These are phyloP conservation scores for Schizochytrium sp. DNA, from an alignment of 108 stramenopile species.

Conservation along the genomic window DNA sequence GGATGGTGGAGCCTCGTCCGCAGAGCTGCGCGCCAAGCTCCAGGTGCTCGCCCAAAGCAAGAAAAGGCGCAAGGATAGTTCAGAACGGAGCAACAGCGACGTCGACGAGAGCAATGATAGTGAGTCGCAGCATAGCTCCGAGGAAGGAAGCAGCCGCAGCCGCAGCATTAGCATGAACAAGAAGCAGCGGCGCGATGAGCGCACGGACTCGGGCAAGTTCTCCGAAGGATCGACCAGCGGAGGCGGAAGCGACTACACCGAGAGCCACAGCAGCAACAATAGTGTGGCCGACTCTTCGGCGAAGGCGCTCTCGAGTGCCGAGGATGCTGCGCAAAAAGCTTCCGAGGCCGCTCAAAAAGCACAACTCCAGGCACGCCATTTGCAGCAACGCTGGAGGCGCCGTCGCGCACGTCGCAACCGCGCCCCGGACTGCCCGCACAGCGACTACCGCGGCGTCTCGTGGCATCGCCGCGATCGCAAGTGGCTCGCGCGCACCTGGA, in stretches of 20 bases:
- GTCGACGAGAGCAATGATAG: not conserved
- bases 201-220: not conserved
- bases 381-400: not conserved
- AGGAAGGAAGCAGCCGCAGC: not conserved
- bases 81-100: not conserved
- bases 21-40: not conserved
- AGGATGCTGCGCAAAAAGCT: not conserved
- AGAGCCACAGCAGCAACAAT: slow-evolving; percentile 3
- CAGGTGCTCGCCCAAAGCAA: not conserved
- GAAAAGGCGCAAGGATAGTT: too few species aligned
- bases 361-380: not conserved
- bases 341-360: not conserved
- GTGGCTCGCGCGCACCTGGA: slow-evolving; percentile 15
- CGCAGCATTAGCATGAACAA: not conserved
- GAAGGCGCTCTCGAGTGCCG: too few species aligned
- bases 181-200: not conserved
- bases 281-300: not conserved
- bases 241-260: not conserved
- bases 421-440: not conserved
- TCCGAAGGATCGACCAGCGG: not conserved
- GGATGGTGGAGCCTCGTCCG: too few species aligned
- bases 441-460: slow-evolving; percentile 9
- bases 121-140: not conserved
- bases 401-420: not conserved
- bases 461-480: not conserved